Evolutionary conservation across 2,329 filamentous ascomycete genomes (phyloP), one percentile per base, ranked within the genome.

Genomic region (Chaetomiaceae sp.): DNA sequence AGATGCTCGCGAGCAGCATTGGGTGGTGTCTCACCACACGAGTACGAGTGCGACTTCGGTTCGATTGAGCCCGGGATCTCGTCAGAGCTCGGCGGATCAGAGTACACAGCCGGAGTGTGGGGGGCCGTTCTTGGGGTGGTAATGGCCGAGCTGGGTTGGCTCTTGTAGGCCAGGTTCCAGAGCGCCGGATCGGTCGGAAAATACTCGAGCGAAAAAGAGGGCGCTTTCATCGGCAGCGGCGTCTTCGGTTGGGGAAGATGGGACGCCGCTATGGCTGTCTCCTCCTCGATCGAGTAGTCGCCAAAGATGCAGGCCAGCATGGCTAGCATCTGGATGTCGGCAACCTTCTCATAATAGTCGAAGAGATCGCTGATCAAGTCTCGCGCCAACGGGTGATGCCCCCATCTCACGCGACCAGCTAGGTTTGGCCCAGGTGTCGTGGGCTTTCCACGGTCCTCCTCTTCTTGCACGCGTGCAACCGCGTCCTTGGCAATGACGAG

Each of bases 291-390:
- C 12, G 77, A 74, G 0, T 82, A 76, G 47, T 87, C 83, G 60
- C 79, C 82, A 64, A 88, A 87, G 53, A 87, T 79, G 65, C 84
- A 87, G 1, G 84, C 84, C 25, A 88, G 73, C 82, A 87, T 87
- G 8, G 84, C 84, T 49, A 88, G 65, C 84, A 88, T 88, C 66
- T 88, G 84, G 12, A 86, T 70, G 56, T 88, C 84, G 6, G 78
- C 82, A 27, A 77, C 72, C 48, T 70, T 75, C 65, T 87, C 84
- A 63, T 81, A 88, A 63, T 87, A 76, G 23, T 75, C 70, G 59
- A 87, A 84, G n/a, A 87, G 69, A 53, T 84, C 78, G 56, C 72
- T 68, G 51, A 87, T 82, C 36, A 86, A 75, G n/a, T 76, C 73
- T 55, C 75, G 77, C 1, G 83, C 84, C 43, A 87, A 70, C 4